These are phyloP conservation scores for Colletotrichum lindemuthianum DNA, from an alignment of 2,329 filamentous ascomycete species.

Conservation along the genomic window DNA sequence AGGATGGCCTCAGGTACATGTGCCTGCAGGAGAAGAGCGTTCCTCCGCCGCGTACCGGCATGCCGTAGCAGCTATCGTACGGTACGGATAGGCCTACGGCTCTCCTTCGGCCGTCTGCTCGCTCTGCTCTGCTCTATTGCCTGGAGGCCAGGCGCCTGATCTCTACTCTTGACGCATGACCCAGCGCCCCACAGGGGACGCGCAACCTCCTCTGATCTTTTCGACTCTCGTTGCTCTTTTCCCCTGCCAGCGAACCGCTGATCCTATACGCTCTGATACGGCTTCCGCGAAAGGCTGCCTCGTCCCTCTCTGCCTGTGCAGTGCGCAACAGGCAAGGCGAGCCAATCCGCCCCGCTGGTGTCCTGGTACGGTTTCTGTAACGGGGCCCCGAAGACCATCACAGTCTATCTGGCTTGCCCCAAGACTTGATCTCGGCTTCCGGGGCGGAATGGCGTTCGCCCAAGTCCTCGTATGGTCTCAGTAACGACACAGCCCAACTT, in stretches of 20 bases:
- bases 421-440: conserved; percentile 14
- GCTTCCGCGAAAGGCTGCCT: conserved; percentile 29
- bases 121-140: too few relatives aligned
- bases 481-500: conserved; percentile 1
- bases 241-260: conserved; percentile 12
- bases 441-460: conserved; percentile 4
- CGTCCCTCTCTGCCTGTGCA: conserved; percentile 12
- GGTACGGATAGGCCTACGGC: too few relatives aligned
- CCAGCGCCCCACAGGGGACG: conserved; percentile 36
- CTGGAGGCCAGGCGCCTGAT: conserved; percentile 12
- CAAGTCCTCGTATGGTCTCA: conserved; percentile 13
- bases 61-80: not conserved
- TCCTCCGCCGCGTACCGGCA: not conserved
- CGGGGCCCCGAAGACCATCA: conserved; percentile 19
- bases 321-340: not conserved
- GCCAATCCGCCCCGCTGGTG: conserved; percentile 12
- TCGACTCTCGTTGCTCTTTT: conserved; percentile 28
- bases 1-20: not conserved
- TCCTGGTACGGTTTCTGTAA: conserved; percentile 9
- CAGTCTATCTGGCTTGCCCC: not conserved
- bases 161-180: conserved; percentile 27
- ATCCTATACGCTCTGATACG: conserved; percentile 36
- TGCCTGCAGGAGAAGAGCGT: not conserved
- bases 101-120: too few relatives aligned
- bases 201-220: conserved; percentile 30